Evolutionary conservation across 2,329 filamentous ascomycete species (phyloP).

Genomic region (Zymoseptoria crescenta): DNA sequence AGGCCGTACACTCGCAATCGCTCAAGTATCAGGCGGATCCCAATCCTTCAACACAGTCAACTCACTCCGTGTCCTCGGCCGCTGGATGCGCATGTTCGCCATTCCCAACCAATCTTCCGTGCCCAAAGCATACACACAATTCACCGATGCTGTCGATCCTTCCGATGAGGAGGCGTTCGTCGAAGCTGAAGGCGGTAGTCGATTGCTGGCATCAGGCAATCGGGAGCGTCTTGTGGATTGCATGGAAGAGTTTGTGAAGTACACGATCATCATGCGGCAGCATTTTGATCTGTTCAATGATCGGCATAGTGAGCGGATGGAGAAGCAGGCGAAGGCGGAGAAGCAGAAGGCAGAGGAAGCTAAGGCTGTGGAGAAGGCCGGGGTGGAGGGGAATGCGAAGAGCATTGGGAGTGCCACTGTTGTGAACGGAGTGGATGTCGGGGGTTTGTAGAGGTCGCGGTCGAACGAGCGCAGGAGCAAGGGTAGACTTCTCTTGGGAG

Average conservation of each 20-base stretch:
- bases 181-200: constrained; percentile 21
- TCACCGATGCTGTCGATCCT: constrained; percentile 41
- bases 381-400: constrained; percentile 6
- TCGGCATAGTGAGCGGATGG: constrained; percentile 51
- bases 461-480: too few relatives aligned
- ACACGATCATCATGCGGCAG: constrained; percentile 56
- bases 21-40: constrained; percentile 56
- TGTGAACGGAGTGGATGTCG: constrained; percentile 5
- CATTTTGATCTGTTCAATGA: constrained; percentile 55
- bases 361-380: constrained; percentile 3
- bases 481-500: too few relatives aligned
- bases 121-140: constrained; percentile 56
- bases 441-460: not conserved
- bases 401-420: constrained; percentile 1
- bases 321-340: constrained; percentile 5
- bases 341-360: not conserved
- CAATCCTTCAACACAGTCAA: constrained; percentile 64
- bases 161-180: constrained; percentile 10
- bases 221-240: constrained; percentile 26
- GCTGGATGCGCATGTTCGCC: constrained; percentile 44
- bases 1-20: constrained; percentile 55
- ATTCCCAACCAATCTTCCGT: constrained; percentile 60
- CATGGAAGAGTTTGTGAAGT: constrained; percentile 65
- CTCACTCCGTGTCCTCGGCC: constrained; percentile 54
- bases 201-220: constrained; percentile 21